Conservation (phyloP, 2,329 filamentous ascomycete genomes). For the Trichophyton benhamiae region DNA sequence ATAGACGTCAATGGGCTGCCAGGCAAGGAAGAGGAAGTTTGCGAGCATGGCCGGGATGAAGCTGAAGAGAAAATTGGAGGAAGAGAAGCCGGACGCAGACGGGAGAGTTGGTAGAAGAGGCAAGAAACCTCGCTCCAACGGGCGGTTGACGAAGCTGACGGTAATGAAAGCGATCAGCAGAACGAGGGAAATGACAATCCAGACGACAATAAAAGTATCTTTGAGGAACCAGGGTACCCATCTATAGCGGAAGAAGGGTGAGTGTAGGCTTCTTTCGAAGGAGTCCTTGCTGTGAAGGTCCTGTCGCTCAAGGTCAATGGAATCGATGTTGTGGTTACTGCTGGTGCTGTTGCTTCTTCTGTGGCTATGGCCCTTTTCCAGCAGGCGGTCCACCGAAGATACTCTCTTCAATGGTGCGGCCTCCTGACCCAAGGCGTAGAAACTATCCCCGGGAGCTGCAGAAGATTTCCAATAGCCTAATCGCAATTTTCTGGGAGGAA, state of each 20-base stretch:
- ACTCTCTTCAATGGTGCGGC: conserved; percentile 38
- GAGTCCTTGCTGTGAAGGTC: conserved; percentile 30
- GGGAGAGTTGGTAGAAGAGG: conserved; percentile 55
- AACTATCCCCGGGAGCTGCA: conserved; percentile 49
- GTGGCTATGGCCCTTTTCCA: conserved; percentile 16
- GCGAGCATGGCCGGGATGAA: conserved; percentile 50
- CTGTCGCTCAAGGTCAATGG: conserved; percentile 29
- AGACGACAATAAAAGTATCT: conserved; percentile 52
- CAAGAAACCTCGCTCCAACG: conserved; percentile 56
- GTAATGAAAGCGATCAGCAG: conserved; percentile 60
- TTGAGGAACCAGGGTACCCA: conserved; percentile 69
- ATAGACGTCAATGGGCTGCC: conserved; percentile 49
- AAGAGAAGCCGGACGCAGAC: conserved; percentile 56
- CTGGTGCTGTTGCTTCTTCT: conserved; percentile 4
- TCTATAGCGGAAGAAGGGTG: conserved; percentile 45
- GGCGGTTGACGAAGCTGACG: conserved; percentile 62
- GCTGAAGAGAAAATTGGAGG: conserved; percentile 76
- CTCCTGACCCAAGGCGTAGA: conserved; percentile 66
- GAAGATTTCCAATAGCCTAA: conserved; percentile 79
- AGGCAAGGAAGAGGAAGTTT: conserved; percentile 46
- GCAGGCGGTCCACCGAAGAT: conserved; percentile 22
- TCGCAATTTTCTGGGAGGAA: conserved; percentile 50
- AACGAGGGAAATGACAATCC: conserved; percentile 47
- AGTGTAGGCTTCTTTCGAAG: conserved; percentile 41
- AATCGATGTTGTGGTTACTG: conserved; percentile 13